phyloP scores from a whole-genome alignment of 495 filamentous ascomycete genomes.

The Chlorociboria aeruginascens region DNA sequence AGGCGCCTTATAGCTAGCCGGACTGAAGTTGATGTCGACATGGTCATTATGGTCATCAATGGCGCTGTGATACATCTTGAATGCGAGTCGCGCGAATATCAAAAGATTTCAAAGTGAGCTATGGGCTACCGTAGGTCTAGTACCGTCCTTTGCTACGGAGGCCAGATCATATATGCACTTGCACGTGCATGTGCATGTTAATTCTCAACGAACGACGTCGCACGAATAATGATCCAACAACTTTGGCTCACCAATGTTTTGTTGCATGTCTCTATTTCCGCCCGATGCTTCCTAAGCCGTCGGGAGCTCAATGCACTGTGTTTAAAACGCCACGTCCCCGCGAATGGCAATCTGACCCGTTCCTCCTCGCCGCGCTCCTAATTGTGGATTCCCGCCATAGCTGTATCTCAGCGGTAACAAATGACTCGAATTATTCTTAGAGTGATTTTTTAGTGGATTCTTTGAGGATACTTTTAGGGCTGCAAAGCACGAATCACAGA shows the following conservation, averaged over 20 bases:
- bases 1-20: conserved; percentile 25
- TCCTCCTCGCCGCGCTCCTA: too few species aligned
- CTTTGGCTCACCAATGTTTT: background rate
- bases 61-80: background rate
- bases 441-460: too few species aligned
- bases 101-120: background rate
- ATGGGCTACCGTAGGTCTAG: conserved; percentile 1
- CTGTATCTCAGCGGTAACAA: too few species aligned
- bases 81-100: background rate
- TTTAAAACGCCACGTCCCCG: too few species aligned
- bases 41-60: conserved; percentile 14
- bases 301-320: background rate
- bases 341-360: too few species aligned
- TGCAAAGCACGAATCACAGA: too few species aligned
- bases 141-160: background rate
- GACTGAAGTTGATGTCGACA: conserved; percentile 32
- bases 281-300: conserved; percentile 5
- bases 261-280: conserved; percentile 4
- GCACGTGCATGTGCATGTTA: too few species aligned
- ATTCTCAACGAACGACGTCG: too few species aligned
- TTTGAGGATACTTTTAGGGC: too few species aligned
- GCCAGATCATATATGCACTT: background rate
- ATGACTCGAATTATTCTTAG: too few species aligned
- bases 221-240: too few species aligned
- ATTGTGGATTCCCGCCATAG: too few species aligned